phyloP scores from a whole-genome alignment of 192 early-diverging fungal species.

The Umbelopsis sp. region DNA sequence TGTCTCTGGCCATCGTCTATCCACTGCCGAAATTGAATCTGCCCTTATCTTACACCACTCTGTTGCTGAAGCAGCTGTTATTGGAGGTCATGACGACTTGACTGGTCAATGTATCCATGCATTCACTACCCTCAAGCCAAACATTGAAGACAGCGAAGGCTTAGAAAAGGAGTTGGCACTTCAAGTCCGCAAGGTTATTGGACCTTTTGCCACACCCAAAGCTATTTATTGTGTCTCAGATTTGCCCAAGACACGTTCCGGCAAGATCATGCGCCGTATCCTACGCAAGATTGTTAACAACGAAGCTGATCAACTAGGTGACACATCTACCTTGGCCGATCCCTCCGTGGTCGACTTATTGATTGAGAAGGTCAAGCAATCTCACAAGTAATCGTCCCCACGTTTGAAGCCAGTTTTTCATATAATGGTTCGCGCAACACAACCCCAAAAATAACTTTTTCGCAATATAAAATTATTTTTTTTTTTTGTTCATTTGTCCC shows the following conservation, averaged over 20 bases:
- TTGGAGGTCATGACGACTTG: conserved; percentile 85
- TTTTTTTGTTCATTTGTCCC: neutral
- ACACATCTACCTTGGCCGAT: conserved; percentile 86
- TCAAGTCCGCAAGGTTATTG: conserved; percentile 88
- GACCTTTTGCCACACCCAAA: conserved; percentile 92
- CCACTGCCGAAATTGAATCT: conserved; percentile 93
- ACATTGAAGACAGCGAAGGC: conserved; percentile 44
- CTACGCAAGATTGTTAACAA: conserved; percentile 90
- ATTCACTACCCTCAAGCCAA: conserved; percentile 80
- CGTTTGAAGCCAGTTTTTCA: neutral
- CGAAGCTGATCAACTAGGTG: conserved; percentile 85
- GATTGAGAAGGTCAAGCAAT: conserved; percentile 20
- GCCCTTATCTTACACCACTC: conserved; percentile 78
- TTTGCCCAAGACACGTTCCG: conserved; percentile 93
- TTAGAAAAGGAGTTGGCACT: conserved; percentile 63
- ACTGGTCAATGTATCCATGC: conserved; percentile 91
- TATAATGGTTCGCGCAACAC: neutral
- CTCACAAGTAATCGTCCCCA: neutral
- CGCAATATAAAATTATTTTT: neutral
- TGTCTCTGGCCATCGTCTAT: conserved; percentile 93
- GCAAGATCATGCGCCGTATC: conserved; percentile 96
- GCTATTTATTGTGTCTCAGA: conserved; percentile 82
- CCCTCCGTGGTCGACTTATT: conserved; percentile 42
- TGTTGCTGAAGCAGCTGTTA: conserved; percentile 89
- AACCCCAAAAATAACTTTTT: neutral